Conservation (phyloP, 148 eudicot species). For the Rhododendron vialii region DNA sequence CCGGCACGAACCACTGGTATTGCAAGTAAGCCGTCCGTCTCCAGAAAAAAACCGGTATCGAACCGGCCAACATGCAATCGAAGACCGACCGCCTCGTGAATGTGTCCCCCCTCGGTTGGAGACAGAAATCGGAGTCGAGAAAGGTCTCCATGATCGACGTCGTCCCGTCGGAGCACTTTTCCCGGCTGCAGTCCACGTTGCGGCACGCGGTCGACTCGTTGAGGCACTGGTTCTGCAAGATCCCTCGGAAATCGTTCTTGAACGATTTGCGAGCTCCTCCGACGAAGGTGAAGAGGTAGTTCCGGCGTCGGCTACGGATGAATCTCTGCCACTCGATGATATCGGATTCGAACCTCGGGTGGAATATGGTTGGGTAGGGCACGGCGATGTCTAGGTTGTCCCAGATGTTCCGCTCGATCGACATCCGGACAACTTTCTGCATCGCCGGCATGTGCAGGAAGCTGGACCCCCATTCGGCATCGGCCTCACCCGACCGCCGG, state of each 20-base stretch:
- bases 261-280: constrained; percentile 28
- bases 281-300: constrained; percentile 31
- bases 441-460: constrained; percentile 43
- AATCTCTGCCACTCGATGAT: constrained; percentile 64
- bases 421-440: constrained; percentile 49
- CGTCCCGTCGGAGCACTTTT: constrained; percentile 26
- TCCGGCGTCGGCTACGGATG: constrained; percentile 31
- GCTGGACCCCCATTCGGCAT: constrained; percentile 47
- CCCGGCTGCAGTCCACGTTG: constrained; percentile 36
- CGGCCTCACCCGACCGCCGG: constrained; percentile 20
- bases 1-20: constrained; percentile 81
- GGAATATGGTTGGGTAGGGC: constrained; percentile 86
- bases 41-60: constrained; percentile 48
- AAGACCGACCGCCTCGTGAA: constrained; percentile 45
- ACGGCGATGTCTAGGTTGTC: constrained; percentile 62
- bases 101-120: constrained; percentile 61
- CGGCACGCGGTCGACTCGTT: constrained; percentile 24
- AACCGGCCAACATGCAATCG: constrained; percentile 59
- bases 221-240: constrained; percentile 26
- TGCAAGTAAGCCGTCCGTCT: constrained; percentile 71
- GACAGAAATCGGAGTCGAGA: constrained; percentile 40
- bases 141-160: constrained; percentile 26
- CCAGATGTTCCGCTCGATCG: constrained; percentile 55
- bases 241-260: constrained; percentile 31
- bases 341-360: constrained; percentile 43